A percentile compares a stretch with the other conserved stretches of the same genome.
Conservation (phyloP, 441 rosid genomes). For the Populus hybrid region DNA sequence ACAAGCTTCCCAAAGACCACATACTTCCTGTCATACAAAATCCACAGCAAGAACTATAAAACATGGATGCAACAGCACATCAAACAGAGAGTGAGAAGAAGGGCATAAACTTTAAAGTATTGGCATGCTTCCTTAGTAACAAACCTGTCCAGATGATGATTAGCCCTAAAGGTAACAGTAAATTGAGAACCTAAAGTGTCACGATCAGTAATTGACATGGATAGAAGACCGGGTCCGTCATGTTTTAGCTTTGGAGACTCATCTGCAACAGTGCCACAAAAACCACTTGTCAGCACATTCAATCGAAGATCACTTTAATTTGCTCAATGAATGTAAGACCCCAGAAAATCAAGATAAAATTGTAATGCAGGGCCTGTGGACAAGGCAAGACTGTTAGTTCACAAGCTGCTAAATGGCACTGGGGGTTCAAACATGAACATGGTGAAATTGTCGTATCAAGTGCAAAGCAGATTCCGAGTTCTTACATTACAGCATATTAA, state of each 20-base stretch:
- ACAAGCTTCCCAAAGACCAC: constrained; percentile 92
- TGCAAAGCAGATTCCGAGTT: neutral
- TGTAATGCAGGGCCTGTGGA: neutral
- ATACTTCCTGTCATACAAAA: constrained; percentile 48
- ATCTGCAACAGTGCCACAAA: constrained; percentile 43
- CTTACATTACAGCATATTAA: neutral
- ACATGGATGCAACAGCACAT: neutral
- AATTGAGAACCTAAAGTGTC: constrained; percentile 85
- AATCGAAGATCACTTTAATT: neutral
- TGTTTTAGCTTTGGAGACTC: constrained; percentile 82
- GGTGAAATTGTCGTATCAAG: neutral
- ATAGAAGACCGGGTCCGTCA: constrained; percentile 74
- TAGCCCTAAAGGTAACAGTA: constrained; percentile 68
- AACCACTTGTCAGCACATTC: constrained; percentile 8
- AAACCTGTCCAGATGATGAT: constrained; percentile 81
- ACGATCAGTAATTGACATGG: constrained; percentile 78
- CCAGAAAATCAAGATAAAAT: neutral
- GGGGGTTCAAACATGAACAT: neutral
- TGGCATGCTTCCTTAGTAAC: neutral
- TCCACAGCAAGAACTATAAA: neutral
- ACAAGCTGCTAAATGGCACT: neutral
- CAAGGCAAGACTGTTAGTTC: neutral
- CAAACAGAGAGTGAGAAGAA: neutral
- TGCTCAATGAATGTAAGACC: neutral
- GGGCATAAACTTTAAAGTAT: too few species aligned